phyloP scores from a whole-genome alignment of 148 eudicot genomes.

The Beta vulgaris region DNA sequence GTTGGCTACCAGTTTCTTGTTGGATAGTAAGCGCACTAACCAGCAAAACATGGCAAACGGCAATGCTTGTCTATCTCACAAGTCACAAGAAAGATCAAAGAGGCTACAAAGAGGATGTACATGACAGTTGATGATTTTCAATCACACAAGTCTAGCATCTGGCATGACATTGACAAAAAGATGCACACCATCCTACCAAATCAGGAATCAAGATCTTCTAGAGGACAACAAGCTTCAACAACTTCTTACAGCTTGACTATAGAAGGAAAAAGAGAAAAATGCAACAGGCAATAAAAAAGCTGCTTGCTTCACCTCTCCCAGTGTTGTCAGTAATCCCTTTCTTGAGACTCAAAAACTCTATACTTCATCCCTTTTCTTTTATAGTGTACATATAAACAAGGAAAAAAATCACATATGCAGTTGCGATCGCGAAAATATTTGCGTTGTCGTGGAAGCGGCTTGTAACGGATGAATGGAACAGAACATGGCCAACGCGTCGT shows the following conservation, averaged over 20 bases:
- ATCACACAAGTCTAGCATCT: not conserved
- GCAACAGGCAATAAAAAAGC: not conserved
- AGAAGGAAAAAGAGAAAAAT: not conserved
- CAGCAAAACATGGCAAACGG: not conserved
- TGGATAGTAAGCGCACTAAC: not conserved
- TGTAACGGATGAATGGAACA: too few species aligned
- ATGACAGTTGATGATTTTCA: constrained; percentile 5
- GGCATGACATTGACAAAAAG: not conserved
- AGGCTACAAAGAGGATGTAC: not conserved
- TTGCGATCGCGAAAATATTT: too few species aligned
- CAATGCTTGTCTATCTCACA: not conserved
- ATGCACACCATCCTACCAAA: not conserved
- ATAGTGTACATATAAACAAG: too few species aligned
- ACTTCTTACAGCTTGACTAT: not conserved
- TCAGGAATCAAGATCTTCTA: not conserved
- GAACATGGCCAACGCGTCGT: too few species aligned
- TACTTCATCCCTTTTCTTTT: not conserved
- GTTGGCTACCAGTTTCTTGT: not conserved
- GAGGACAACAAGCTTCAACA: not conserved
- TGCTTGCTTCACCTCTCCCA: not conserved
- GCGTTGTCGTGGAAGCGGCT: too few species aligned
- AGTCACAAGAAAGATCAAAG: not conserved
- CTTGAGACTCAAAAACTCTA: not conserved
- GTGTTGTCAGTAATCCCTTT: too few species aligned
- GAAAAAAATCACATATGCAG: too few species aligned